A percentile compares a stretch with the other conserved stretches of the same genome.
Evolutionary conservation across 306 rosid species (phyloP).

Genomic region (Cucumis sativus): Cucumber_9930_V3 NC_026655.2:26126501-26127000

Average conservation of each 20-base stretch:
- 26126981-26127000: no score
- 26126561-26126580: no score
- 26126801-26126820: constrained; percentile 35
- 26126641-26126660: neutral
- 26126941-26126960: no score
- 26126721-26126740: constrained; percentile 40
- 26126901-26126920: no score
- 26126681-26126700: constrained; percentile 91
- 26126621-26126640: neutral
- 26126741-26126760: constrained; percentile 53
- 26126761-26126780: constrained; percentile 74
- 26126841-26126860: neutral
- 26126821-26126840: neutral
- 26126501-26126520: no score
- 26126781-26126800: constrained; percentile 56
- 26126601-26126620: neutral
- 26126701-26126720: constrained; percentile 52
- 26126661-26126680: constrained; percentile 87
- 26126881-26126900: neutral
- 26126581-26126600: no score
- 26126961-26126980: no score
- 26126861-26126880: neutral
- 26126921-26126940: no score
- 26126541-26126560: no score
- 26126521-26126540: no score